phyloP scores from a whole-genome alignment of 345 rosid species.

The Microcos paniculata region DNA sequence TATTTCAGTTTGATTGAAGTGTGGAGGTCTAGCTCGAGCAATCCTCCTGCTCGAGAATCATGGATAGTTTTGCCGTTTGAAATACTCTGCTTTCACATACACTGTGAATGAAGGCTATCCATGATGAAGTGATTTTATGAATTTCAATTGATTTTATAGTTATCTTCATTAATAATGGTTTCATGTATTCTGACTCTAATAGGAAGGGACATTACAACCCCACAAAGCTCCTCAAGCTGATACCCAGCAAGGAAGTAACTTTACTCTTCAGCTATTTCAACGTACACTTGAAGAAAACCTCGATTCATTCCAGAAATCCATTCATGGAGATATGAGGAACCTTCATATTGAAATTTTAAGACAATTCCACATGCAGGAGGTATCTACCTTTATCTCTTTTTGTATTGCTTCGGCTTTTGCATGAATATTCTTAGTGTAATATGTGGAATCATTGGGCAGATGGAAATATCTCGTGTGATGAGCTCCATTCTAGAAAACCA shows the following conservation, averaged over 20 bases:
- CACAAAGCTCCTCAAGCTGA: conserved; percentile 48
- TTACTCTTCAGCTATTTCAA: conserved; percentile 88
- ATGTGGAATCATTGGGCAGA: conserved; percentile 33
- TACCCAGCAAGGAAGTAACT: conserved; percentile 73
- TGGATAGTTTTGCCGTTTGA: conserved; percentile 1
- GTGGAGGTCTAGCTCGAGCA: background rate
- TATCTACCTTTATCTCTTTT: conserved; percentile 19
- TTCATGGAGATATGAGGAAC: conserved; percentile 89
- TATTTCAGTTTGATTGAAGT: background rate
- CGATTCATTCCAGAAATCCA: conserved; percentile 79
- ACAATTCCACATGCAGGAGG: conserved; percentile 97
- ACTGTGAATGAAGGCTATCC: background rate
- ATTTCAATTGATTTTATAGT: background rate
- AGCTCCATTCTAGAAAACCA: conserved; percentile 78
- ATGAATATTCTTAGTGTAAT: background rate
- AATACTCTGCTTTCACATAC: background rate
- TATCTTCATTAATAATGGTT: background rate
- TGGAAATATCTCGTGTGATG: conserved; percentile 69
- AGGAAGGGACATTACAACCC: conserved; percentile 63
- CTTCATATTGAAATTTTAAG: conserved; percentile 86
- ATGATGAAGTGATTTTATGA: background rate
- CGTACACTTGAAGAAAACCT: conserved; percentile 82
- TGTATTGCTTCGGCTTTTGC: conserved; percentile 1
- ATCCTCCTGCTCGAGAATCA: conserved; percentile 8
- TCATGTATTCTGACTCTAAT: conserved; percentile 25